Base-by-base conservation (phyloP, 2,329 filamentous ascomycete species). In the Penicillium sclerotigenum region DNA sequence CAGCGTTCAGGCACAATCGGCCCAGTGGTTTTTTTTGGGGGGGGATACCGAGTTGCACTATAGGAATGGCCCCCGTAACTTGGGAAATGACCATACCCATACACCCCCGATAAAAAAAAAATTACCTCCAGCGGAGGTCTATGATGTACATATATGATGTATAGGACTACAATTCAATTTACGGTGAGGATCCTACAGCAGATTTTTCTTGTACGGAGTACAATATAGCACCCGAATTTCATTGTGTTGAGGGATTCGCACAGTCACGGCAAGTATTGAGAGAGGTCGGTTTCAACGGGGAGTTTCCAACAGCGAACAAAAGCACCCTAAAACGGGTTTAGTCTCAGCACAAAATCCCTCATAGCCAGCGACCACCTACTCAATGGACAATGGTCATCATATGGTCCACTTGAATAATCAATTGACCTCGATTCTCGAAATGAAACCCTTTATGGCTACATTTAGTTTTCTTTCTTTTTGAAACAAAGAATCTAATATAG, bases 291-390 rank as follows among this genome's bases (percentile, higher is more conserved):
- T 54, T 54, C 29, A 33, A 46, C 18, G 29, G 43, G 43, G 9
- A 14, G 14, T 33, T 34, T 46, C 13, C 18, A 33, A 43, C 7
- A 26, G 9, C 11, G n/a, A 28, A n/a, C n/a, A 22, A 46, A 22
- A 18, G 14, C 22, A 24, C 20, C 47, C 53, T 45, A 34, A 52
- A 45, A 45, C 33, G n/a, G 53, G 56, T 51, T 56, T 58, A 58
- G 57, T 57, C 28, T 13, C 33, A 48, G 8, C 48, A 37, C 59
- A 62, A 63, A 63, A 63, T 63, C 49, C 61, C 61, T 63, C 61
- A 63, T 63, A 61, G 54, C 47, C 18, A 51, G 47, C 14, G 8
- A 14, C 50, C 41, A 43, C 37, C 46, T 18, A 34, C 38, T 42
- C 38, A 41, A 50, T 26, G 28, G 37, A 40, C 37, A 49, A 42